Base-by-base conservation (phyloP, 2,329 filamentous ascomycete species). In the Ceratocystis alfenasii region DNA sequence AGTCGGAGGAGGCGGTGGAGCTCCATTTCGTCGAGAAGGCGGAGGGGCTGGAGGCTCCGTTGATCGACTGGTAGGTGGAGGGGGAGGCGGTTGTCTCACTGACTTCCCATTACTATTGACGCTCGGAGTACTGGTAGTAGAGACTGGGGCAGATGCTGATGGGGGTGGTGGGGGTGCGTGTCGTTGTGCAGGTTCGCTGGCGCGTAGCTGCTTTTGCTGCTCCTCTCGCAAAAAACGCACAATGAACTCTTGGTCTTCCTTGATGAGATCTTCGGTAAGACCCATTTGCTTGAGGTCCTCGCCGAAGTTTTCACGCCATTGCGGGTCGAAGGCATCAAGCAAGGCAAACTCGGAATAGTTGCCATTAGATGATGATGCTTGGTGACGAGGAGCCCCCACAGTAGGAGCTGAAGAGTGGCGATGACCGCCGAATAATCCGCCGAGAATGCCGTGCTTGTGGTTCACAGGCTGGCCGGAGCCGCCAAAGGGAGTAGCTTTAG, bases 401-500 rank as follows among this genome's bases (percentile, higher is more conserved):
- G 80, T 78, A 6, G 80, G 79, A 61, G 83, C 83, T 28, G 81
- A 81, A 44, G 81, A 81, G 72, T 86, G 82, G 69, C 81, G 80
- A 75, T 85, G 81, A 69, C 83, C 79, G 70, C 80, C 78, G 72
- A 87, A 87, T 20, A 87, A 76, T 64, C 83, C 81, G 66, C 84
- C 83, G n/a, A 87, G 76, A 67, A 86, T 73, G 48, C 68, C 67
- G 57, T 75, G 75, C 72, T 75, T 78, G 63, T 74, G 72, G 30
- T 68, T 71, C 22, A 74, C 70, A 36, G 74, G 74, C 57, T 78
- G 77, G 25, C 75, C 72, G 41, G 75, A 70, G 62, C 82, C 82
- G 66, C 82, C 84, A 71, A 95, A 96, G 0, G 89, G 87, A 44
- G 88, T 93, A 69, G 85, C 81, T 74, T 80, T 86, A 2, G 92